A percentile compares a stretch with the other conserved stretches of the same genome.
These are phyloP conservation scores for Colletotrichum sp. DNA, from an alignment of 2,329 filamentous ascomycete species.

Conservation along the genomic window DNA sequence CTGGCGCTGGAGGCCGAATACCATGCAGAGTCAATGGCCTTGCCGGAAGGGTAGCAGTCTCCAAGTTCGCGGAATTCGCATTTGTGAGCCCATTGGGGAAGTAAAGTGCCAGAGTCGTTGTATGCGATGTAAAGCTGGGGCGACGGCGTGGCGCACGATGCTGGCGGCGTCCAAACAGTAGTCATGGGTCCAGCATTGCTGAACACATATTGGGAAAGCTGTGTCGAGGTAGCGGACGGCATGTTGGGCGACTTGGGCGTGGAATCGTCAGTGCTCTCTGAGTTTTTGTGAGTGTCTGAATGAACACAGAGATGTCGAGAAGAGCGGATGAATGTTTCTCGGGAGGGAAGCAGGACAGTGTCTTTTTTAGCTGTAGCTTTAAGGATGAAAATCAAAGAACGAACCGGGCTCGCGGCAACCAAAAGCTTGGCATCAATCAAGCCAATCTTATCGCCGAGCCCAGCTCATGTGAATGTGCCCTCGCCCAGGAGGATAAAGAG, in stretches of 20 bases:
- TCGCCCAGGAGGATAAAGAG: background rate
- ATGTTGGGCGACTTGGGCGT: background rate
- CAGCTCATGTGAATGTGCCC: background rate
- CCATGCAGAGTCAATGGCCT: slow-evolving; percentile 12
- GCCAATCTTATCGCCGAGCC: background rate
- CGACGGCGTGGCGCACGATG: slow-evolving; percentile 8
- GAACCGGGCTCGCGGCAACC: background rate
- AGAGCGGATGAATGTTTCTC: background rate
- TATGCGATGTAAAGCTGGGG: background rate
- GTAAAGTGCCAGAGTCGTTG: background rate
- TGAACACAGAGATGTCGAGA: background rate
- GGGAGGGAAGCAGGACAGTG: background rate
- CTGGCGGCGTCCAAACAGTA: slow-evolving; percentile 20
- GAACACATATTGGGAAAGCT: background rate
- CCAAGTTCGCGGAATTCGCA: slow-evolving; percentile 11
- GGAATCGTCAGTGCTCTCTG: background rate
- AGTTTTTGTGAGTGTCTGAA: background rate
- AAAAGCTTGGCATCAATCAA: background rate
- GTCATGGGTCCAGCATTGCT: slow-evolving; percentile 22
- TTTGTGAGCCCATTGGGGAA: background rate
- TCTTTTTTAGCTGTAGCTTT: background rate
- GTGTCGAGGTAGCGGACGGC: background rate
- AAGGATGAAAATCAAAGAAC: background rate
- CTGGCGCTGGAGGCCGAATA: background rate
- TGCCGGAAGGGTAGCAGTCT: slow-evolving; percentile 26